Evolutionary conservation across 345 rosid species (phyloP).

Genomic region (Syzygium aqueum): DNA sequence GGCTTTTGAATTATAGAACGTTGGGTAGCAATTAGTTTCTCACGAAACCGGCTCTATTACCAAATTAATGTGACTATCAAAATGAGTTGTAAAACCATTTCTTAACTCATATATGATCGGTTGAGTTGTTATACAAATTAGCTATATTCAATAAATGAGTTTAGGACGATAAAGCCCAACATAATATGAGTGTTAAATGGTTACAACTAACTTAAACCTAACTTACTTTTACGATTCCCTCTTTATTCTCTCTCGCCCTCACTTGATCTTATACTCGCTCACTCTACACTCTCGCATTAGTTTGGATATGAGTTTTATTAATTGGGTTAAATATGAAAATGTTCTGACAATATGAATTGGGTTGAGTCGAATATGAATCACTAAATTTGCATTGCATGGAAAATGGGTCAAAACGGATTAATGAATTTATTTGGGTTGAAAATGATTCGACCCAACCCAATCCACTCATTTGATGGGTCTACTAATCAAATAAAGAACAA

Average conservation of each 20-base stretch:
- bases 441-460: no score
- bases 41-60: neutral
- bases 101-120: accelerated
- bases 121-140: accelerated
- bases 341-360: accelerated
- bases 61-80: neutral
- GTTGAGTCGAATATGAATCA: no score
- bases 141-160: accelerated
- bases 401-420: no score
- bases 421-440: neutral
- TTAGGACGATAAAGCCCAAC: accelerated
- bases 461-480: no score
- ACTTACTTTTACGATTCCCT: no score
- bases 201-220: no score
- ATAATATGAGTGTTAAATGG: no score
- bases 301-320: accelerated
- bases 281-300: accelerated
- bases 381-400: neutral
- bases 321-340: no score
- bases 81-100: neutral
- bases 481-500: no score
- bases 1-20: neutral
- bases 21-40: neutral
- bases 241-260: neutral
- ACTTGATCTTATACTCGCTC: accelerated